These are phyloP conservation scores for Chlorella sp. DNA, from an alignment of 139 green algal species.

Conservation along the genomic window DNA sequence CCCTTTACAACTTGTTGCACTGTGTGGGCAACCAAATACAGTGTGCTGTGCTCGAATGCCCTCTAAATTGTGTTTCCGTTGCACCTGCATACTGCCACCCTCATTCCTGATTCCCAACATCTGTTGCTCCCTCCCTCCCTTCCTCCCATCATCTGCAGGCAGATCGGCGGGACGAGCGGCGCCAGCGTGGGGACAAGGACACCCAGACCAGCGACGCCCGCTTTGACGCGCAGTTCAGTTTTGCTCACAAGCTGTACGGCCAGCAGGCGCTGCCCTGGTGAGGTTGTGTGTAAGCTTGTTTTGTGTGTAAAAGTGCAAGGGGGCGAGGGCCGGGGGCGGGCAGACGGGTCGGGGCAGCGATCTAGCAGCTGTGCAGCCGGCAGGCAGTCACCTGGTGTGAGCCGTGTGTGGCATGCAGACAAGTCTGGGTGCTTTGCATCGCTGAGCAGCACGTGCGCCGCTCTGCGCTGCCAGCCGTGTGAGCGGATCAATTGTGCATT, in stretches of 20 bases:
- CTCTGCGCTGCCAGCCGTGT: not conserved
- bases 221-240: slow-evolving; percentile 84
- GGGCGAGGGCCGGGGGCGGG: too few relatives aligned
- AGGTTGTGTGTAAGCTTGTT: not conserved
- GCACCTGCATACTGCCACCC: not conserved
- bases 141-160: slow-evolving; percentile 39
- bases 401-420: not conserved
- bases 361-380: too few relatives aligned
- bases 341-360: too few relatives aligned
- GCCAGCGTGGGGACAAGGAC: slow-evolving; percentile 68
- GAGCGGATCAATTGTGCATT: not conserved
- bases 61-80: too few relatives aligned
- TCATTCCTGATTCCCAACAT: not conserved
- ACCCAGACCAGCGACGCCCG: slow-evolving; percentile 78
- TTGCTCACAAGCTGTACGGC: slow-evolving; percentile 62
- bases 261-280: slow-evolving; percentile 34
- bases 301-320: not conserved
- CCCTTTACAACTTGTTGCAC: not conserved
- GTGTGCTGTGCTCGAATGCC: too few relatives aligned
- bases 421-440: not conserved
- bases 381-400: not conserved
- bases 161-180: slow-evolving; percentile 54
- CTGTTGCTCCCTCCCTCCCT: not conserved
- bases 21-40: too few relatives aligned
- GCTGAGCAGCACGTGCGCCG: not conserved